These are phyloP conservation scores for Glutinoglossum americanum DNA, from an alignment of 495 filamentous ascomycete species.

Conservation along the genomic window DNA sequence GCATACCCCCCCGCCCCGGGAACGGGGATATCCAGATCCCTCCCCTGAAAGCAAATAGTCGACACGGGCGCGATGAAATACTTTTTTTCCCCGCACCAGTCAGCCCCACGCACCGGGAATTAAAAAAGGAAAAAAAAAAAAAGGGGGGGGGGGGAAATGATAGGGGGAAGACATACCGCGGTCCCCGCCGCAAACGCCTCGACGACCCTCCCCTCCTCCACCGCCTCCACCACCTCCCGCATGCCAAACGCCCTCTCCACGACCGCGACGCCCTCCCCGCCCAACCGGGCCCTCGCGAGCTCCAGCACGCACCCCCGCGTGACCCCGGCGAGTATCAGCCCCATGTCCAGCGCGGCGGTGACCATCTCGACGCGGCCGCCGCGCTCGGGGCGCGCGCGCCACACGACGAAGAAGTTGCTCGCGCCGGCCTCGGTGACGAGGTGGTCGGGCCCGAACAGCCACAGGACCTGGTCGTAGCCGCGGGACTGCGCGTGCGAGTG, in stretches of 20 bases:
- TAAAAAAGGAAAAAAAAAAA: no score
- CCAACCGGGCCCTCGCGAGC: neutral
- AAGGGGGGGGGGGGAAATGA: neutral
- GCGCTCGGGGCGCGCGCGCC: neutral
- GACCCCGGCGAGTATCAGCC: slow-evolving; percentile 3
- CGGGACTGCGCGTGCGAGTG: slow-evolving; percentile 4
- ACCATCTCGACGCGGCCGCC: slow-evolving; percentile 1
- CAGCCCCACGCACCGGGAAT: no score
- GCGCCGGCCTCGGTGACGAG: slow-evolving; percentile 5
- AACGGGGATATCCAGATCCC: no score
- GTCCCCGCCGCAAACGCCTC: slow-evolving; percentile 80
- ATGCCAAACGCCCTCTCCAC: slow-evolving; percentile 69
- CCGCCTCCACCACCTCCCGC: slow-evolving; percentile 49
- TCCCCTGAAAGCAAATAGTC: no score
- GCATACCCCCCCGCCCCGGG: no score
- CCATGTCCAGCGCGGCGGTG: slow-evolving; percentile 1
- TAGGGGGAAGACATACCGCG: slow-evolving; percentile 18
- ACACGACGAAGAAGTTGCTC: slow-evolving; percentile 6
- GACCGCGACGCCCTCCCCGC: slow-evolving; percentile 36
- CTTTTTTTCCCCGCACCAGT: no score
- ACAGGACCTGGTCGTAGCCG: slow-evolving; percentile 15
- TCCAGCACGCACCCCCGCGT: slow-evolving; percentile 3
- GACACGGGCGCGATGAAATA: no score
- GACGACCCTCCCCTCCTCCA: slow-evolving; percentile 50
- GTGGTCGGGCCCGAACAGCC: slow-evolving; percentile 9